Conservation (phyloP, 805 yeast genomes). For the Cyberlindnera xishuangbannaensis region DNA sequence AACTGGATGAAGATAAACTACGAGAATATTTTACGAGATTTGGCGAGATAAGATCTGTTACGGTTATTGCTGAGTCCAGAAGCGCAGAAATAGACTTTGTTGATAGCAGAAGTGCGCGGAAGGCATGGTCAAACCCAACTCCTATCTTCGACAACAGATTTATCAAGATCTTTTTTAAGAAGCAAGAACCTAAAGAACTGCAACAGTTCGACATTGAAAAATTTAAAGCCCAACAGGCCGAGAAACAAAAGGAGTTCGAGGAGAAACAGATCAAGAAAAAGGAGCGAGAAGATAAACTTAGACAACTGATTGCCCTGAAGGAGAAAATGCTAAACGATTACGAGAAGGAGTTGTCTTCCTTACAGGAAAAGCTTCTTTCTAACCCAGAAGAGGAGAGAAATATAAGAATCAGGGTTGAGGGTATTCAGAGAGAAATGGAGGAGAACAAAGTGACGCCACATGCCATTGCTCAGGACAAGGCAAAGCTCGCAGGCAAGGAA, state of each 20-base stretch:
- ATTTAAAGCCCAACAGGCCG: conserved; percentile 31
- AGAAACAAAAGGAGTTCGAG: conserved; percentile 36
- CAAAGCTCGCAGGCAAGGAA: conserved; percentile 17
- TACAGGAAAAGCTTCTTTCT: conserved; percentile 14
- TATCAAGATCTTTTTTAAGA: conserved; percentile 39
- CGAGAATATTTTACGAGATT: conserved; percentile 35
- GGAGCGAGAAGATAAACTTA: conserved; percentile 28
- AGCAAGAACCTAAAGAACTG: conserved; percentile 12
- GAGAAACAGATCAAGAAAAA: conserved; percentile 31
- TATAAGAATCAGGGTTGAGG: conserved; percentile 10
- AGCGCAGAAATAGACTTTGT: conserved; percentile 36
- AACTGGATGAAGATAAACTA: conserved; percentile 29
- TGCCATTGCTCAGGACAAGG: conserved; percentile 17
- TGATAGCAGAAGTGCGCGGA: conserved; percentile 32
- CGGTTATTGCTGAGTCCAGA: conserved; percentile 23
- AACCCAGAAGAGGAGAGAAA: conserved; percentile 16
- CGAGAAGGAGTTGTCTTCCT: conserved; percentile 22
- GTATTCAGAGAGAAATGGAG: conserved; percentile 17
- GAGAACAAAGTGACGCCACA: conserved; percentile 19
- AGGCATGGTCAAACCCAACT: conserved; percentile 38
- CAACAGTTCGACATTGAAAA: conserved; percentile 31
- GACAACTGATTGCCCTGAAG: conserved; percentile 29
- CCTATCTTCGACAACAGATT: conserved; percentile 45
- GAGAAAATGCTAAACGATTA: conserved; percentile 31
- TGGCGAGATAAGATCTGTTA: conserved; percentile 31